A percentile compares a stretch with the other conserved stretches of the same genome.
phyloP scores from a whole-genome alignment of 352 stramenopile species.

The Phytopythium kandeliae region DNA sequence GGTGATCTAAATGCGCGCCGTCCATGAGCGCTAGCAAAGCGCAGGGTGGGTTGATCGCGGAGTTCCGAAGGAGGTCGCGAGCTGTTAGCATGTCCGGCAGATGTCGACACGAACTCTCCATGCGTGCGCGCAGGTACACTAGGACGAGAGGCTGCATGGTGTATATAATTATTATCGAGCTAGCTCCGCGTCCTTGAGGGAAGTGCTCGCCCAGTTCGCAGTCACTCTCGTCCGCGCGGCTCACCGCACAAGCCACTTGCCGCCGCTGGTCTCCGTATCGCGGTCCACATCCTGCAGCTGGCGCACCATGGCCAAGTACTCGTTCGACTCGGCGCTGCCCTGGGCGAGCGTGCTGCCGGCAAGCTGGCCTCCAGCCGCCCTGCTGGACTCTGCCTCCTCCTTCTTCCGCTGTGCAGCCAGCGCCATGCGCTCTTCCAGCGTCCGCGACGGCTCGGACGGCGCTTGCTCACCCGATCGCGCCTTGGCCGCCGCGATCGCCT shows the following conservation, averaged over 20 bases:
- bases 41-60: not conserved
- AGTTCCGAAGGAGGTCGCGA: not conserved
- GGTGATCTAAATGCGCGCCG: slow-evolving; percentile 1
- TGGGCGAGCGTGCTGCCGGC: slow-evolving; percentile 5
- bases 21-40: not conserved
- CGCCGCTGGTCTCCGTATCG: slow-evolving; percentile 34
- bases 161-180: slow-evolving; percentile 7
- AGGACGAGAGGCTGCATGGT: not conserved
- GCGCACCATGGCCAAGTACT: slow-evolving; percentile 60
- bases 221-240: not conserved
- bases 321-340: slow-evolving; percentile 23
- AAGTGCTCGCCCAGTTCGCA: too few relatives aligned
- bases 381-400: slow-evolving; percentile 28
- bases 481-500: slow-evolving; percentile 31
- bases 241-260: slow-evolving; percentile 74
- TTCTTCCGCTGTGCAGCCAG: slow-evolving; percentile 52
- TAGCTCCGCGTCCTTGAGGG: not conserved
- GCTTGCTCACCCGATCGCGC: slow-evolving; percentile 11
- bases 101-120: not conserved
- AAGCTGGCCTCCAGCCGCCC: not conserved
- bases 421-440: slow-evolving; percentile 59
- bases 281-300: slow-evolving; percentile 54
- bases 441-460: slow-evolving; percentile 7
- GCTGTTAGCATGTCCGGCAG: not conserved
- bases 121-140: not conserved